Evolutionary conservation across 306 rosid genomes (phyloP).

Genomic region (Aeschynomene evenia): DNA sequence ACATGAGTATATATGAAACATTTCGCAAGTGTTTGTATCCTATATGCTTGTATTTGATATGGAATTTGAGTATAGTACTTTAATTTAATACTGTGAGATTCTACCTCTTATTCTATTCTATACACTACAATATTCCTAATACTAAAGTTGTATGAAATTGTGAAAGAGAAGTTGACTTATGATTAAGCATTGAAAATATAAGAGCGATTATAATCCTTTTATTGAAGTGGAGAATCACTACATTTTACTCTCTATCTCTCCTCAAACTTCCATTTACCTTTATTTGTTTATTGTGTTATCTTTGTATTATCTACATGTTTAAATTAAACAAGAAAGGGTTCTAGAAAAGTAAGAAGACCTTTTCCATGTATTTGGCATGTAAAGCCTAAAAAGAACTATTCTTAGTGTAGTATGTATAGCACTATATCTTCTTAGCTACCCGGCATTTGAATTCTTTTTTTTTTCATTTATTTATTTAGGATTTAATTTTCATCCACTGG

Average conservation of each 20-base stretch:
- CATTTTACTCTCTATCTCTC: background rate
- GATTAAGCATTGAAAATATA: background rate
- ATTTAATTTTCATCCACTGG: too few species aligned
- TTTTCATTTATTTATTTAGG: too few species aligned
- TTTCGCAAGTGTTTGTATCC: conserved; percentile 17
- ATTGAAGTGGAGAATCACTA: background rate
- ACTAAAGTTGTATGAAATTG: background rate
- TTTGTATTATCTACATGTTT: background rate
- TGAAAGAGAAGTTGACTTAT: background rate
- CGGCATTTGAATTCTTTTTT: background rate
- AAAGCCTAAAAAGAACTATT: background rate
- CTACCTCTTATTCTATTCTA: conserved; percentile 1
- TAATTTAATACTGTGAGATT: conserved; percentile 8
- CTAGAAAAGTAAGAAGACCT: background rate
- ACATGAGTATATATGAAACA: conserved; percentile 5
- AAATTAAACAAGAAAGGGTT: background rate
- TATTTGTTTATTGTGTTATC: background rate
- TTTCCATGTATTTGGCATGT: background rate
- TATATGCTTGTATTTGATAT: conserved; percentile 2
- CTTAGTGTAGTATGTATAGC: background rate
- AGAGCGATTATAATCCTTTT: background rate
- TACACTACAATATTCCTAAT: background rate
- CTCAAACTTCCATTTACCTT: background rate
- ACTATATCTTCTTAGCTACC: background rate
- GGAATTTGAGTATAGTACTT: conserved; percentile 20